These are phyloP conservation scores for Melaleuca alternifolia DNA, from an alignment of 345 rosid species.

Conservation along the genomic window DNA sequence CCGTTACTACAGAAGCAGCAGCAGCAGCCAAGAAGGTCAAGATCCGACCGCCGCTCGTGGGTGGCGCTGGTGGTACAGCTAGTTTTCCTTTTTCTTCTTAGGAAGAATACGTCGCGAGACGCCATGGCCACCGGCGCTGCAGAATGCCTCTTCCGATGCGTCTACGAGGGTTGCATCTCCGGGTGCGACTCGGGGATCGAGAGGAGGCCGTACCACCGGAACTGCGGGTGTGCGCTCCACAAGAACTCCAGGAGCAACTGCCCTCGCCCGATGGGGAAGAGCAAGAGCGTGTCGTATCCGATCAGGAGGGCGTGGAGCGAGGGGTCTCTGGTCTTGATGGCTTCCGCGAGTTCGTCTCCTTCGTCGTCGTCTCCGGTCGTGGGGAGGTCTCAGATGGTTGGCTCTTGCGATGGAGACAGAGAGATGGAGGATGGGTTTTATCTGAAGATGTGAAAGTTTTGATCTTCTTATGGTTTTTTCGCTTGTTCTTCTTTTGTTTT, in stretches of 20 bases:
- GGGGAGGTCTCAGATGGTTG: neutral
- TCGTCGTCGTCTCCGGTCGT: slow-evolving; percentile 12
- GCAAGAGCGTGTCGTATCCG: slow-evolving; percentile 17
- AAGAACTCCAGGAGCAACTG: neutral
- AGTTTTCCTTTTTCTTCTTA: no score
- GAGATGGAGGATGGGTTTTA: neutral
- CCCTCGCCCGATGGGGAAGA: neutral
- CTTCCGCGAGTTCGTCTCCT: slow-evolving; percentile 10
- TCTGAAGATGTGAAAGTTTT: neutral
- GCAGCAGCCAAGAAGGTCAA: neutral
- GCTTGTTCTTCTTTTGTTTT: neutral
- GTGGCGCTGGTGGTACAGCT: neutral
- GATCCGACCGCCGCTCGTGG: neutral
- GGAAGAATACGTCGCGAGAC: neutral
- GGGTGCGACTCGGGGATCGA: slow-evolving; percentile 16
- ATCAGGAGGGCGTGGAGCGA: slow-evolving; percentile 27
- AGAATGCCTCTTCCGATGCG: slow-evolving; percentile 18
- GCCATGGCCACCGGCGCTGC: slow-evolving; percentile 21
- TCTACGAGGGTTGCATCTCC: slow-evolving; percentile 17
- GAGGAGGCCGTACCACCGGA: slow-evolving; percentile 30
- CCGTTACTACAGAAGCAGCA: neutral
- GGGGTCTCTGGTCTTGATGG: slow-evolving; percentile 14
- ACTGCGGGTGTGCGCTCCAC: slow-evolving; percentile 31
- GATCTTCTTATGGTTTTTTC: neutral
- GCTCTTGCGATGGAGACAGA: neutral